Base-by-base conservation (phyloP, 129 eudicot genomes). In the Centella asiatica region DNA sequence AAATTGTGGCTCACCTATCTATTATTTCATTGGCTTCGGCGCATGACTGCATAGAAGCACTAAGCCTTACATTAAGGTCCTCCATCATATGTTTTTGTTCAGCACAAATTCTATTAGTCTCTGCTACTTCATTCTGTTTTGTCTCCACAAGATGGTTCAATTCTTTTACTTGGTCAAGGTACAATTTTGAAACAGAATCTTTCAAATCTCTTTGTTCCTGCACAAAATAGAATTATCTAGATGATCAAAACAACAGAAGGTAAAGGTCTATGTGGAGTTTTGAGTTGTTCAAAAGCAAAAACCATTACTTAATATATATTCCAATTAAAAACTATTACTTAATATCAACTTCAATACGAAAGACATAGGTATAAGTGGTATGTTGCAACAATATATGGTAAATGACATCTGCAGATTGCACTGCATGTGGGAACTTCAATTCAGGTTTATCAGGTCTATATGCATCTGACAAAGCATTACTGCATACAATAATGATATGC, bases 21-120 rank as follows among this genome's bases (percentile, higher is more conserved):
- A 92, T 80, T 68, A 92, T 77, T 77, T 92, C 96, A 68, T 92
- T 72, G 47, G 96, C 90, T 71, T 92, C 98, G 9, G 76, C 61
- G 70, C 84, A 84, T 19, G 95, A 81, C 84, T 92, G 98, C 64
- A 71, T 25, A 54, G 90, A 78, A 66, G 98, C 88, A 77, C 72
- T 34, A 65, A 87, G 90, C 73, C 95, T 76, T 78, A 84, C 86
- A 60, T 84, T 82, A 58, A 92, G 96, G 79, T 87, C 96, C 66
- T 82, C 98, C 59, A 84, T 67, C 57, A 77, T 81, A 80, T 85
- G 76, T 56, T 87, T 92, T 66, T 87, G 94, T 57, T 87, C 98
- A 71, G 95, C 79, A 6, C 72, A 72, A 65, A 78, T 61, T 73
- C 64, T 81, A 72, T 71, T 73, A 44, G 71, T 66, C 68, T 87